Evolutionary conservation across 371 early-diverging fungal species (phyloP).

Genomic region (Dentiscutata heterogama): DNA sequence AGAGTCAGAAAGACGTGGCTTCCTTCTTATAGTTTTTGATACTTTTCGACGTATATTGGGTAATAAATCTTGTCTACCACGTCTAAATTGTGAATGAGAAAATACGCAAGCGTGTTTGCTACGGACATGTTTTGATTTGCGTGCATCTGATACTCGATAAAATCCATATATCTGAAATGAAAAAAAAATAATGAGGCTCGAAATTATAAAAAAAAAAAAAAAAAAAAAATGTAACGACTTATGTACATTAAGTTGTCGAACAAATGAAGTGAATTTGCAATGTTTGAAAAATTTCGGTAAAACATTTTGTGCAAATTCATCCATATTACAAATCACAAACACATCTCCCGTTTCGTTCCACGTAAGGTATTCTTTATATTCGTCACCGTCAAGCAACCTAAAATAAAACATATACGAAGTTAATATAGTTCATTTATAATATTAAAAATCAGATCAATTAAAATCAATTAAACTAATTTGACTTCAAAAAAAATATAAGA

Average conservation of each 20-base stretch:
- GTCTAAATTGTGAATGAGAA: conserved; percentile 62
- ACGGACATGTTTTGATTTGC: conserved; percentile 64
- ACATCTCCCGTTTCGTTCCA: conserved; percentile 45
- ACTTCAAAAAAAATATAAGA: too few relatives aligned
- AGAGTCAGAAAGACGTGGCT: conserved; percentile 11
- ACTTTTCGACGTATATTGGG: conserved; percentile 62
- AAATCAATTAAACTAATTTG: too few relatives aligned
- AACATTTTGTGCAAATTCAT: conserved; percentile 62
- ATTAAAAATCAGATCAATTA: too few relatives aligned
- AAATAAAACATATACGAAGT: not conserved
- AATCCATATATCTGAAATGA: conserved; percentile 63
- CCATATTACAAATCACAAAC: conserved; percentile 46
- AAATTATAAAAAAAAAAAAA: not conserved
- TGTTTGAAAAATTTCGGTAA: conserved; percentile 64
- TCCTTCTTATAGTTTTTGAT: conserved; percentile 55
- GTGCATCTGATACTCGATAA: conserved; percentile 65
- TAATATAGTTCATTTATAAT: too few relatives aligned
- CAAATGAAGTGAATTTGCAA: conserved; percentile 68
- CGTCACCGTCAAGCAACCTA: conserved; percentile 44
- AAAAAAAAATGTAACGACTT: too few relatives aligned
- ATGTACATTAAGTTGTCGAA: conserved; percentile 66
- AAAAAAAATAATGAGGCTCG: not conserved
- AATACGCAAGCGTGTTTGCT: conserved; percentile 64
- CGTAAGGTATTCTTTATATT: conserved; percentile 45
- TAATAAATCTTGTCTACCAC: conserved; percentile 60